A percentile compares a stretch with the other conserved stretches of the same genome.
phyloP scores from a whole-genome alignment of 2,329 filamentous ascomycete species.

The Talaromyces amestolkiae region DNA sequence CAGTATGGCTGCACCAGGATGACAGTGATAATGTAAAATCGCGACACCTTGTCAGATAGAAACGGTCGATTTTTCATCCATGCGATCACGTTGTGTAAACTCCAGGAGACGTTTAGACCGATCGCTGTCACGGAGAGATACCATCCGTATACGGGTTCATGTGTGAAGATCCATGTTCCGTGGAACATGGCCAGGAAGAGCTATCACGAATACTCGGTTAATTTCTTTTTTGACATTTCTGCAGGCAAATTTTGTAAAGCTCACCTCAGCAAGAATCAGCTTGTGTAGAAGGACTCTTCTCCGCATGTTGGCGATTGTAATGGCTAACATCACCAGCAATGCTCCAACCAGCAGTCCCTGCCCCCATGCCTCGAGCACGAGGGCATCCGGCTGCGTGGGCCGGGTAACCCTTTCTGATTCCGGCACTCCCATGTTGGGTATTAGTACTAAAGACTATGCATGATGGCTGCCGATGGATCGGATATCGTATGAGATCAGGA shows the following conservation, averaged over 20 bases:
- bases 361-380: conserved; percentile 49
- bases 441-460: not conserved
- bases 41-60: conserved; percentile 49
- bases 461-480: not conserved
- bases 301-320: conserved; percentile 53
- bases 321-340: conserved; percentile 49
- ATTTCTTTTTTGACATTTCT: too few species aligned
- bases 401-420: conserved; percentile 3
- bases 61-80: conserved; percentile 67
- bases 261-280: conserved; percentile 50
- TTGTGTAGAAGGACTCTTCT: conserved; percentile 50
- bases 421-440: conserved; percentile 8
- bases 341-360: conserved; percentile 52
- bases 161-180: conserved; percentile 59
- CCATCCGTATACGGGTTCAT: conserved; percentile 59
- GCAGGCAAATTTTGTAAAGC: not conserved
- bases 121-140: conserved; percentile 60
- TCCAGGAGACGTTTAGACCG: conserved; percentile 62
- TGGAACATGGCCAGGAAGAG: conserved; percentile 57
- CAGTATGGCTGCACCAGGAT: conserved; percentile 62
- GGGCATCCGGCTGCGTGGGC: conserved; percentile 31
- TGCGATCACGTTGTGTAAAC: conserved; percentile 63
- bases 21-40: conserved; percentile 59
- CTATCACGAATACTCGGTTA: conserved; percentile 29
- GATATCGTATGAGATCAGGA: not conserved